Conservation (phyloP, 192 early-diverging fungal genomes). For the Pilobolus umbonatus region DNA sequence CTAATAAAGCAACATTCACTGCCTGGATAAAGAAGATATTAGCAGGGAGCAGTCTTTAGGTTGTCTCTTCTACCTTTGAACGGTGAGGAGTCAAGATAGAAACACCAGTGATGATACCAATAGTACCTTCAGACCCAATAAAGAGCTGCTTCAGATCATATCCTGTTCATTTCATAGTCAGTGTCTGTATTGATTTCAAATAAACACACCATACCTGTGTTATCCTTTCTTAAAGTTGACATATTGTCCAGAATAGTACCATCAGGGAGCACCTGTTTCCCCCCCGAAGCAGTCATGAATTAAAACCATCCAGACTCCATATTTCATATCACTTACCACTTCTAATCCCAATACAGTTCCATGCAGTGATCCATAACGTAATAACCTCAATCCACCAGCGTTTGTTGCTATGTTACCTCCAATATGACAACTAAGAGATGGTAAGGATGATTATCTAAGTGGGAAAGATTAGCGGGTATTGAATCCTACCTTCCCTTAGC, state of each 20-base stretch:
- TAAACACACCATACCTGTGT: no score
- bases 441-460: no score
- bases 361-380: slow-evolving; percentile 95
- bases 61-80: slow-evolving; percentile 42
- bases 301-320: not conserved
- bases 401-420: slow-evolving; percentile 99
- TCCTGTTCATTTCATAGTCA: slow-evolving; percentile 37
- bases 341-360: slow-evolving; percentile 96
- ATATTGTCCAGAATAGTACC: slow-evolving; percentile 85
- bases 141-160: slow-evolving; percentile 99
- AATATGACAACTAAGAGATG: slow-evolving; percentile 90
- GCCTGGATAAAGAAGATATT: slow-evolving; percentile 22
- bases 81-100: slow-evolving; percentile 81
- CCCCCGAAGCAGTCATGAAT: not conserved
- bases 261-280: slow-evolving; percentile 69
- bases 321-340: slow-evolving; percentile 48
- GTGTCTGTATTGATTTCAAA: no score
- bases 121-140: slow-evolving; percentile 95
- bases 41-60: no score
- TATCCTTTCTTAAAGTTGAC: slow-evolving; percentile 90
- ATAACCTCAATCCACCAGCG: slow-evolving; percentile 88
- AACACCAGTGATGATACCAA: slow-evolving; percentile 93
- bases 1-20: slow-evolving; percentile 78
- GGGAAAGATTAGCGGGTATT: no score
- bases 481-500: slow-evolving; percentile 59